Conservation (phyloP, 345 rosid genomes). For the Arabidopsis arenosa region DNA sequence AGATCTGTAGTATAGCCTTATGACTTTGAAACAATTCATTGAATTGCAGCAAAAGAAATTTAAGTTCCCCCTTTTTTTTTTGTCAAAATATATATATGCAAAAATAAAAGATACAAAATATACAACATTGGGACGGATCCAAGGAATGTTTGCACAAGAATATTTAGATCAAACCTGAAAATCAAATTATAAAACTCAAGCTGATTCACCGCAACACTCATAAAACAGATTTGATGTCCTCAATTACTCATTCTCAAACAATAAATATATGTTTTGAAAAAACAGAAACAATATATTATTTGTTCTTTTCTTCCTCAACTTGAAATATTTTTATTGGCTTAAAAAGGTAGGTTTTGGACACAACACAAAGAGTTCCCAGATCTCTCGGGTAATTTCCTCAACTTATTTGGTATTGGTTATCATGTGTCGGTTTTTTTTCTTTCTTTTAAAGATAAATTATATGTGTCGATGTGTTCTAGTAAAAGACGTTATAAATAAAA, state of each 20-base stretch:
- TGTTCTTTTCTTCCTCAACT: background rate
- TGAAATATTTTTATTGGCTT: background rate
- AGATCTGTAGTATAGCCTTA: background rate
- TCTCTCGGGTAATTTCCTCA: background rate
- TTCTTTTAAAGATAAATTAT: background rate
- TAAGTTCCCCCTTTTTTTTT: background rate
- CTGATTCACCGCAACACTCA: background rate
- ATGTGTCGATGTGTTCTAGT: slow-evolving; percentile 3
- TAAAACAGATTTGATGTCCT: background rate
- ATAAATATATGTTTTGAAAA: background rate
- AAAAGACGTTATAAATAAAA: background rate
- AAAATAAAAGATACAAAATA: background rate
- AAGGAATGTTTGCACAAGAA: background rate
- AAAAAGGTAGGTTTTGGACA: background rate
- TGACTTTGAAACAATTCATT: background rate
- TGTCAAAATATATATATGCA: background rate
- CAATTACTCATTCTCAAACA: too few species aligned
- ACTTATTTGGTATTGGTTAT: background rate
- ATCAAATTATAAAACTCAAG: background rate
- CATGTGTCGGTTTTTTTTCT: too few species aligned
- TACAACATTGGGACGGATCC: background rate
- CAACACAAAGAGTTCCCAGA: background rate
- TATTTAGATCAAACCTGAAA: background rate
- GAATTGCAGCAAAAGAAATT: too few species aligned
- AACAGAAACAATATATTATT: background rate